Base-by-base conservation (phyloP, 73 alveolate genomes). In the Halteria grandinella region DNA sequence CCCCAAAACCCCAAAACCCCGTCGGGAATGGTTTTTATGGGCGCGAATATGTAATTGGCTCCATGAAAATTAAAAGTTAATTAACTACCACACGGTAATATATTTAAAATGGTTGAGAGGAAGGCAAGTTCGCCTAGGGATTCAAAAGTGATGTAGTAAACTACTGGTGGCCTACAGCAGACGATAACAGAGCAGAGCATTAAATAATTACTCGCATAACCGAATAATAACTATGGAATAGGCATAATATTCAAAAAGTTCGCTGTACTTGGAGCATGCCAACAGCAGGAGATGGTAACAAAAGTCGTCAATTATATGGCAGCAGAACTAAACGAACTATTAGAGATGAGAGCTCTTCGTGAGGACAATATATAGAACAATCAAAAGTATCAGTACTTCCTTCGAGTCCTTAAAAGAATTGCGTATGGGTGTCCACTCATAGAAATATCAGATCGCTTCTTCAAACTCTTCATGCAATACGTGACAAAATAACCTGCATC, bases 341-440 rank as follows among this genome's bases (percentile, higher is more conserved):
- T 66, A 21, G 58, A 66, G 21, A 44, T 18, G 47, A 36, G 69
- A 18, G 32, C 45, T n/a, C 10, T n/a, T 7, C 39, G 17, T 25
- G 47, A 45, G 24, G 80, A 66, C 24, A 10, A 41, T 45, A 66
- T 27, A 66, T 66, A 66, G 29, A 25, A n/a, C 6, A 41, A 28
- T 24, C n/a, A 24, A 10, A 66, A 57, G 36, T 62, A 62, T 11
- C 59, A 77, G 20, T 63, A 57, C 31, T 49, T 14, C 12, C 36
- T 77, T 43, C 59, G 63, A 28, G 57, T 63, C 8, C 17, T 77
- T 12, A 77, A 77, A 41, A 60, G 88, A 24, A 8, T 77, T 31
- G 79, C 88, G 1, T 77, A 20, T 62, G 80, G 63, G 45, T 77
- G 88, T 47, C 88, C 88, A 1, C 52, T 73, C 1, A 7, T 34